These are phyloP conservation scores for Plasmodium fragile DNA, from an alignment of 169 alveolate species.

Conservation along the genomic window DNA sequence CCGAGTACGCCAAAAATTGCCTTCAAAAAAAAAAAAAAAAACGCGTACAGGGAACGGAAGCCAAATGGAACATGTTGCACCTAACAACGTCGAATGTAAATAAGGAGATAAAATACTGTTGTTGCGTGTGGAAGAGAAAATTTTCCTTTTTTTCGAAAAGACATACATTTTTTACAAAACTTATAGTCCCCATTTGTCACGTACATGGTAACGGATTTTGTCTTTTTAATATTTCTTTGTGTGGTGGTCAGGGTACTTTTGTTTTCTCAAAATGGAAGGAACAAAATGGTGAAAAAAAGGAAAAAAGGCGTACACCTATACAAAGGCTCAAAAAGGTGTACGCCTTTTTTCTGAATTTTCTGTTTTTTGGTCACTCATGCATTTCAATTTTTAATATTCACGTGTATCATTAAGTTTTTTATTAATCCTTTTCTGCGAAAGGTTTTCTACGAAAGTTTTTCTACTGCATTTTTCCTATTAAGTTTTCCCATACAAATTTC, in stretches of 20 bases:
- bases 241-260: background rate
- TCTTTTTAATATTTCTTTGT: background rate
- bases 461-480: background rate
- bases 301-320: slow-evolving; percentile 1
- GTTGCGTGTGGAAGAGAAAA: background rate
- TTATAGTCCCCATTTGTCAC: background rate
- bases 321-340: slow-evolving; percentile 11
- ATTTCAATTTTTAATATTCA: too few species aligned
- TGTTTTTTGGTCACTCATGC: too few species aligned
- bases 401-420: background rate
- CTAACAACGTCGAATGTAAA: background rate
- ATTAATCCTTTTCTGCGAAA: background rate
- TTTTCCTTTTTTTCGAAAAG: background rate
- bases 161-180: background rate
- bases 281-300: background rate
- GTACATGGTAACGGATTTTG: background rate
- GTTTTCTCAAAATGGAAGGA: background rate
- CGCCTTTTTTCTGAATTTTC: background rate
- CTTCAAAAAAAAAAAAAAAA: background rate
- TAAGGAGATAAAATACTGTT: background rate
- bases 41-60: background rate
- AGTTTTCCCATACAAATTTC: background rate
- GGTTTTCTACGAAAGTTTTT: background rate
- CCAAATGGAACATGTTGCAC: background rate
- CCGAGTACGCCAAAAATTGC: background rate